These are phyloP conservation scores for Smallanthus sonchifolius DNA, from an alignment of 129 eudicot genomes.

Conservation along the genomic window DNA sequence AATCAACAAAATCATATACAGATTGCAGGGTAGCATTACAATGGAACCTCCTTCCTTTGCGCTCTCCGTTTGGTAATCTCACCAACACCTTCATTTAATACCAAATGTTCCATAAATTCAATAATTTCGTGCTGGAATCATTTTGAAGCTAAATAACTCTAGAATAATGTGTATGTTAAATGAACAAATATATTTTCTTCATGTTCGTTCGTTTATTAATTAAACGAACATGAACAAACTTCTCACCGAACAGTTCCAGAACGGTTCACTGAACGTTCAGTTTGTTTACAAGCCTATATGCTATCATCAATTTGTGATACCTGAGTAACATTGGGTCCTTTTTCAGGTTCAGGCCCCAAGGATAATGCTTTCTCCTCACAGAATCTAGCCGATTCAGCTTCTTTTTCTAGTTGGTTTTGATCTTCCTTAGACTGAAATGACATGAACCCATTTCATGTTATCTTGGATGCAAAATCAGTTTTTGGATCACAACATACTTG, in stretches of 20 bases:
- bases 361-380: constrained; percentile 53
- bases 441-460: neutral
- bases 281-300: too few relatives aligned
- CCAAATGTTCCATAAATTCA: neutral
- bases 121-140: neutral
- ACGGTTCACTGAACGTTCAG: too few relatives aligned
- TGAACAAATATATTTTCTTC: too few relatives aligned
- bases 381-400: constrained; percentile 51
- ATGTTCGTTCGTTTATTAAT: too few relatives aligned
- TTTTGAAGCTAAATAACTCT: neutral
- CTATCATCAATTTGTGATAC: too few relatives aligned
- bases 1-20: constrained; percentile 81
- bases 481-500: constrained; percentile 37
- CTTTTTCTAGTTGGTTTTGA: constrained; percentile 50
- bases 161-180: neutral
- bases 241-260: too few relatives aligned
- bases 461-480: neutral
- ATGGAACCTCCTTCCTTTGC: constrained; percentile 66
- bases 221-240: too few relatives aligned
- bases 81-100: constrained; percentile 55
- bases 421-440: constrained; percentile 67
- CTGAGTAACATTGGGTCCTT: constrained; percentile 79
- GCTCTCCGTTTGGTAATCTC: constrained; percentile 80
- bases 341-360: constrained; percentile 70
- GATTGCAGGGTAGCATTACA: constrained; percentile 48